Evolutionary conservation across 495 filamentous ascomycete genomes (phyloP).

Genomic region (Podospora pseudoanserina): DNA sequence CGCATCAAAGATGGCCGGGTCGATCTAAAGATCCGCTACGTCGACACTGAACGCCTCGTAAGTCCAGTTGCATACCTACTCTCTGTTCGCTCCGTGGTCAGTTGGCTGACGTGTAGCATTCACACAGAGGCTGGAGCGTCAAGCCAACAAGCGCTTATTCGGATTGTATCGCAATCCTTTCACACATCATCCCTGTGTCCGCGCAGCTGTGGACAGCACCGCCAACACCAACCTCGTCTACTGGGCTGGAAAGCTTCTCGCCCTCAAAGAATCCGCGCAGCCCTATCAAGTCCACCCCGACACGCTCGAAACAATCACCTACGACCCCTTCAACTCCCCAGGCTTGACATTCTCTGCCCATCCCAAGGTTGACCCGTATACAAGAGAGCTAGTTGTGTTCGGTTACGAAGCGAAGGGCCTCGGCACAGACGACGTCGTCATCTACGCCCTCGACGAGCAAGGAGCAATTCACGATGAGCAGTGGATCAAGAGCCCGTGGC

Average conservation of each 20-base stretch:
- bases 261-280: slow-evolving; percentile 12
- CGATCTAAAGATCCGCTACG: not conserved
- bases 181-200: not conserved
- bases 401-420: not conserved
- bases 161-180: not conserved
- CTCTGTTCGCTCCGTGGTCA: no score
- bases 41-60: not conserved
- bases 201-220: not conserved
- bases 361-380: not conserved
- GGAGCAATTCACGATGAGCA: not conserved
- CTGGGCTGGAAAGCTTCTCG: slow-evolving; percentile 5
- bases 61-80: no score
- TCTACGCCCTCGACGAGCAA: not conserved
- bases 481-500: slow-evolving; percentile 5
- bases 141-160: not conserved
- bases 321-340: not conserved
- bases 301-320: slow-evolving; percentile 6
- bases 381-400: not conserved
- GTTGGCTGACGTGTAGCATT: no score
- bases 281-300: slow-evolving; percentile 12
- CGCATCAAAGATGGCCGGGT: not conserved
- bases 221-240: not conserved
- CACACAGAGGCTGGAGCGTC: not conserved
- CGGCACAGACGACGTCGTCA: not conserved
- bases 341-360: not conserved